Percentiles rank a stretch among this genome's conserved stretches.
phyloP scores from a whole-genome alignment of 306 rosid species.

The Cucurbita maxima region DNA sequence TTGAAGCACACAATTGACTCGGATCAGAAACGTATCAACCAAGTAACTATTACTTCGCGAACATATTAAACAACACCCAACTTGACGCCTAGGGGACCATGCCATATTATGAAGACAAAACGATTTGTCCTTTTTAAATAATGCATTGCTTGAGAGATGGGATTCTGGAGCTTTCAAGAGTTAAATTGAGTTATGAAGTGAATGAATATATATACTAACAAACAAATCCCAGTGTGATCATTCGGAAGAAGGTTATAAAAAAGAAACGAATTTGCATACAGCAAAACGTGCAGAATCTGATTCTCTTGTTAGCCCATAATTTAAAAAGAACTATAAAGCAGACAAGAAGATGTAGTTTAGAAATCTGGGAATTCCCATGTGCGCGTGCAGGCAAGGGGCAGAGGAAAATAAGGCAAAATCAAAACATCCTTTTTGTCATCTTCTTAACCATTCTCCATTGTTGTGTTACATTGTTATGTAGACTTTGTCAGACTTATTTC shows the following conservation, averaged over 20 bases:
- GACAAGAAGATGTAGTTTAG: slow-evolving; percentile 30
- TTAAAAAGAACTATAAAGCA: slow-evolving; percentile 2
- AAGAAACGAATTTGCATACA: background rate
- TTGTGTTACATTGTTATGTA: slow-evolving; percentile 2
- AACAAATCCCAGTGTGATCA: background rate
- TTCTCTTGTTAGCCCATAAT: slow-evolving; percentile 11
- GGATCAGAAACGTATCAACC: background rate
- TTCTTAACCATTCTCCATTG: slow-evolving; percentile 16
- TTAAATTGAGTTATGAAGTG: background rate
- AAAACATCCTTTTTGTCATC: slow-evolving; percentile 33
- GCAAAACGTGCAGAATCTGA: slow-evolving; percentile 22
- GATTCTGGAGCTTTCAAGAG: background rate
- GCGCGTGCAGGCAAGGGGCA: slow-evolving; percentile 31
- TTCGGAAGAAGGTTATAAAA: background rate
- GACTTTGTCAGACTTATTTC: slow-evolving; percentile 12
- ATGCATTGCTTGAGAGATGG: background rate
- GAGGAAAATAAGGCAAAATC: slow-evolving; percentile 19
- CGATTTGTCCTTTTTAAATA: background rate
- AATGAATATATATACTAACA: background rate
- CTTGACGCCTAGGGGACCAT: slow-evolving; percentile 6
- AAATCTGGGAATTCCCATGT: slow-evolving; percentile 34
- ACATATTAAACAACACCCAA: background rate
- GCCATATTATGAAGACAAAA: background rate
- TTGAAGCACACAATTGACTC: background rate
- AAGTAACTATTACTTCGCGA: slow-evolving; percentile 4